Evolutionary conservation across 1,284 basidiomycete species (phyloP).

Genomic region (Fomitopsis pinicola): DNA sequence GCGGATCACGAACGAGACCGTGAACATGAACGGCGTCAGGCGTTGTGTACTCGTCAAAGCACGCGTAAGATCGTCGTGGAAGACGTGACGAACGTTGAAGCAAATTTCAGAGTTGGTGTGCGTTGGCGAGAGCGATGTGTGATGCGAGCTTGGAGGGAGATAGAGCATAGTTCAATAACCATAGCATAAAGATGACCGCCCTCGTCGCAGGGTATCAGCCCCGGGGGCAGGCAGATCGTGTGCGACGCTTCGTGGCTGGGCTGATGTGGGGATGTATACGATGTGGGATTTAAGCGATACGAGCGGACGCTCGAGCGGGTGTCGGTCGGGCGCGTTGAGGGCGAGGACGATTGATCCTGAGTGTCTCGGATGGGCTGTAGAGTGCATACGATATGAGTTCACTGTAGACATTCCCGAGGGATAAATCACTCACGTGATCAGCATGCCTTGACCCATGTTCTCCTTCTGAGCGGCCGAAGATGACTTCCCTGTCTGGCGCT

Average conservation of each 20-base stretch:
- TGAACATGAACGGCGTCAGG: conserved; percentile 8
- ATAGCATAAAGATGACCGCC: conserved; percentile 20
- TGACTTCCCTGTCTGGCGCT: conserved; percentile 41
- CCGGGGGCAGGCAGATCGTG: conserved; percentile 4
- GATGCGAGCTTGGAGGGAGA: conserved; percentile 6
- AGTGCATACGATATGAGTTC: not conserved
- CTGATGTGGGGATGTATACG: conserved; percentile 4
- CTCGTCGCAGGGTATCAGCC: conserved; percentile 4
- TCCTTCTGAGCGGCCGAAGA: conserved; percentile 39
- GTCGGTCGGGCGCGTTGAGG: conserved; percentile 49
- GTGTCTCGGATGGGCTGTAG: conserved; percentile 51
- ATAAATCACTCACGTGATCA: conserved; percentile 47
- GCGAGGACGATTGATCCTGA: conserved; percentile 65
- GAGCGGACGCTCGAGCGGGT: conserved; percentile 31
- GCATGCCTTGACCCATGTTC: conserved; percentile 38
- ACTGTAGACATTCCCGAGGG: not conserved
- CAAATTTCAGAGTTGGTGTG: conserved; percentile 5
- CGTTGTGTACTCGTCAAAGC: conserved; percentile 11
- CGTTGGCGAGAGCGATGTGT: conserved; percentile 7
- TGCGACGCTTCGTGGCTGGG: not conserved
- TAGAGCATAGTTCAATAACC: conserved; percentile 23
- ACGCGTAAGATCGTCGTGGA: conserved; percentile 6
- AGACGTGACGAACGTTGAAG: conserved; percentile 5
- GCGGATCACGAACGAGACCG: conserved; percentile 5
- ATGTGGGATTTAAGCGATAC: conserved; percentile 14